Conservation (phyloP, 768 basidiomycete genomes). For the Trametes cingulata region DNA sequence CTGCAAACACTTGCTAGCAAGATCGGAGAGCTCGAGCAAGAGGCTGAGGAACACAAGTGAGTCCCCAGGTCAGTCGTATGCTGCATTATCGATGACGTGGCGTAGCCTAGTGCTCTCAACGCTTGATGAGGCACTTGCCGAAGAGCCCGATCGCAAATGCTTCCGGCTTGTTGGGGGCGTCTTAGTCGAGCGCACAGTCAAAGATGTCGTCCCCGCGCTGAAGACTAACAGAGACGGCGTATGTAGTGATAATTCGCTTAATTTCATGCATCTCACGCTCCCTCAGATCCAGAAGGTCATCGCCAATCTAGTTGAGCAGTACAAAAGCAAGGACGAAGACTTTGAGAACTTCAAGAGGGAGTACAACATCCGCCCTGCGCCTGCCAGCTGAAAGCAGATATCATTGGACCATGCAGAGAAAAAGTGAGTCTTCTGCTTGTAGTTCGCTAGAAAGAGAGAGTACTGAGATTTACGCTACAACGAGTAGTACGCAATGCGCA, state of each 20-base stretch:
- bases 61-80: conserved; percentile 31
- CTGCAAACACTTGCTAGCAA: conserved; percentile 90
- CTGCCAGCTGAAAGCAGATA: conserved; percentile 11
- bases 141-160: conserved; percentile 90
- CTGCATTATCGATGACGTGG: not conserved
- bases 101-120: conserved; percentile 85
- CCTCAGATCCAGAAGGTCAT: conserved; percentile 82
- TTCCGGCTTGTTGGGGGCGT: conserved; percentile 96
- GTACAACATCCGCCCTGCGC: conserved; percentile 66
- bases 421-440: no score
- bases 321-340: conserved; percentile 85
- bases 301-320: conserved; percentile 75
- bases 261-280: not conserved
- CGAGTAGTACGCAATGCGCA: no score
- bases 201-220: conserved; percentile 89
- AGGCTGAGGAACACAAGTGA: conserved; percentile 93
- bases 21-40: conserved; percentile 94
- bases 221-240: conserved; percentile 90
- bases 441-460: no score
- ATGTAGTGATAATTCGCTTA: conserved; percentile 29
- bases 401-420: not conserved
- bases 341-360: conserved; percentile 79
- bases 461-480: no score
- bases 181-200: conserved; percentile 92
- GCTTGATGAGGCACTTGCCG: conserved; percentile 75